These are phyloP conservation scores for Galium porrigens DNA, from an alignment of 305 asterid species.

Conservation along the genomic window DNA sequence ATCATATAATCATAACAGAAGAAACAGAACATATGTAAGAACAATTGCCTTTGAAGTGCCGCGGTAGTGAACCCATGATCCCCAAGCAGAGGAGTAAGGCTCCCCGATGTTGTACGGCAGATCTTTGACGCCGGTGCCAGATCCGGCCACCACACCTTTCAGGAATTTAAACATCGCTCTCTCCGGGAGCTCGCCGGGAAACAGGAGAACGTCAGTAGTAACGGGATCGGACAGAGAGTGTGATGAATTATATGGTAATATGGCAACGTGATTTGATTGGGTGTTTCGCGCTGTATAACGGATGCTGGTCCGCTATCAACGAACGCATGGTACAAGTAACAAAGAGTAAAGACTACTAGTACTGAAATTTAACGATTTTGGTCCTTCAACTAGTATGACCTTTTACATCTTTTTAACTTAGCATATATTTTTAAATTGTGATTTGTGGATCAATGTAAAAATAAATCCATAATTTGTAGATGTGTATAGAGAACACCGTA, in stretches of 20 bases:
- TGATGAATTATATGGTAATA: not conserved
- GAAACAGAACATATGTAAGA: not conserved
- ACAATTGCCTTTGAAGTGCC: constrained; percentile 65
- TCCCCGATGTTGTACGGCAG: constrained; percentile 91
- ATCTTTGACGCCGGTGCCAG: constrained; percentile 86
- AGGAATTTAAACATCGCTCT: constrained; percentile 63
- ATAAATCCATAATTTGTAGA: no score
- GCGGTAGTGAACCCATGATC: constrained; percentile 87
- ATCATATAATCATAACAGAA: not conserved
- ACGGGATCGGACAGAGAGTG: not conserved
- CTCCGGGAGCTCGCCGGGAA: constrained; percentile 1
- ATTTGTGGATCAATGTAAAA: no score
- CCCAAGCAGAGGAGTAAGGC: constrained; percentile 95
- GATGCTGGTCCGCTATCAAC: not conserved
- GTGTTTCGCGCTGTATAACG: constrained; percentile 2
- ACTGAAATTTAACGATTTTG: no score
- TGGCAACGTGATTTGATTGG: not conserved
- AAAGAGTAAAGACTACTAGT: no score
- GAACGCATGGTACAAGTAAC: not conserved
- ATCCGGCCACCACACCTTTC: constrained; percentile 91
- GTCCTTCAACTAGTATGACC: no score
- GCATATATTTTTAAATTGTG: no score
- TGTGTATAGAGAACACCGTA: no score
- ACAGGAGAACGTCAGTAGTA: not conserved
- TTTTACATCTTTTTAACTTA: no score